Conservation (phyloP, 2,329 filamentous ascomycete genomes). For the Boeremia exigua region DNA sequence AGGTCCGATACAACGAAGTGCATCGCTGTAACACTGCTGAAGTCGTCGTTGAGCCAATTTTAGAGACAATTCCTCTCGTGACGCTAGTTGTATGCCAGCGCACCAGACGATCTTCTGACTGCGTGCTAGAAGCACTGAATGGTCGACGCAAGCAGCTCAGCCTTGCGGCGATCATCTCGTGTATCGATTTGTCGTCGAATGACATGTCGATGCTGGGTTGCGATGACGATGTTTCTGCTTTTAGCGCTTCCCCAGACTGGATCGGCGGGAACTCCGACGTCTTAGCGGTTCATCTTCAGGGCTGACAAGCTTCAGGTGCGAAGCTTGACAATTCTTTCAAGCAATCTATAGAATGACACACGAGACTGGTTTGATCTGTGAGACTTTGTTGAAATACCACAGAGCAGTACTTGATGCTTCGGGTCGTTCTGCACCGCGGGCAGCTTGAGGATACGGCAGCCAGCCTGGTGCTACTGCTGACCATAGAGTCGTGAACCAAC, state of each 20-base stretch:
- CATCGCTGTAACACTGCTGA: too few species aligned
- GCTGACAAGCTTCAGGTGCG: background rate
- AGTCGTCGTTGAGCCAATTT: too few species aligned
- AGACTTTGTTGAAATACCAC: too few species aligned
- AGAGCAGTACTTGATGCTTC: too few species aligned
- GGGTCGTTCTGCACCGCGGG: too few species aligned
- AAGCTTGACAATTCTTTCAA: background rate
- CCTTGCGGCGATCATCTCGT: background rate
- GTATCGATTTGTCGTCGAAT: background rate
- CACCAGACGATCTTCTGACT: background rate
- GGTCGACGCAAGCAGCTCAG: background rate
- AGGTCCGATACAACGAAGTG: too few species aligned
- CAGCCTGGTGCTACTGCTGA: too few species aligned
- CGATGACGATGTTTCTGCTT: background rate
- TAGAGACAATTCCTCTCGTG: too few species aligned
- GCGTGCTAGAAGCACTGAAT: background rate
- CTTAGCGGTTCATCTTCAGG: conserved; percentile 6
- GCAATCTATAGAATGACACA: background rate
- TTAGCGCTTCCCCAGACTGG: conserved; percentile 4
- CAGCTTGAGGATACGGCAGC: too few species aligned
- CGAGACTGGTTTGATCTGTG: too few species aligned
- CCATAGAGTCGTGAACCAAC: too few species aligned
- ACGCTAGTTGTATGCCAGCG: background rate
- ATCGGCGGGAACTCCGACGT: background rate
- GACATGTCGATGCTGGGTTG: background rate